phyloP scores from a whole-genome alignment of 1,284 basidiomycete species.

The Leucoagaricus sp. region DNA sequence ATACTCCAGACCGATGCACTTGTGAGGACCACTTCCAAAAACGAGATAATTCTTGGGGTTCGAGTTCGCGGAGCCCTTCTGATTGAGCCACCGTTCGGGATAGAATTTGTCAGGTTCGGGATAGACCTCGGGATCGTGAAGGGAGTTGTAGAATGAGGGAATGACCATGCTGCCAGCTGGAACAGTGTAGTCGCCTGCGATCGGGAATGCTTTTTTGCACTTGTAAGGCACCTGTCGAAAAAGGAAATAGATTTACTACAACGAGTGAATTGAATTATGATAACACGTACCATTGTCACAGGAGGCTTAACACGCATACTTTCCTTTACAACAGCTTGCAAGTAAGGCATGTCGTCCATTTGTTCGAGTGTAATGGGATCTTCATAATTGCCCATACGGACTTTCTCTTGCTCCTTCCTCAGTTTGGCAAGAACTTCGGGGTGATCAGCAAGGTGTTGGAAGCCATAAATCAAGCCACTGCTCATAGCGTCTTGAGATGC shows the following conservation, averaged over 20 bases:
- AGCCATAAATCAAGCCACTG: constrained; percentile 88
- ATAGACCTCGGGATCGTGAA: constrained; percentile 90
- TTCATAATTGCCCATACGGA: constrained; percentile 81
- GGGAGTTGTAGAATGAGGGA: constrained; percentile 93
- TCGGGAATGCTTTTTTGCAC: constrained; percentile 88
- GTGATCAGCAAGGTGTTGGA: constrained; percentile 95
- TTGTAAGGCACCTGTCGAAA: constrained; percentile 84
- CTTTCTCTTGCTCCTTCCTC: constrained; percentile 86
- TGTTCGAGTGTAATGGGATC: constrained; percentile 87
- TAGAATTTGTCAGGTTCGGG: constrained; percentile 83
- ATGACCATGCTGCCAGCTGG: constrained; percentile 94
- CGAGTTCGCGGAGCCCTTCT: constrained; percentile 76
- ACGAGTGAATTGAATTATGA: not conserved
- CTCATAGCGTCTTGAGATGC: constrained; percentile 99
- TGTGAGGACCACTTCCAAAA: constrained; percentile 93
- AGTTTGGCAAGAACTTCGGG: constrained; percentile 91
- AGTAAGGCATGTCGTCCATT: constrained; percentile 92
- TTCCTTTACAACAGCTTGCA: constrained; percentile 92
- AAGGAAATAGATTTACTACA: constrained; percentile 18
- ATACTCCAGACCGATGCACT: constrained; percentile 94
- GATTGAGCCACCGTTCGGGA: constrained; percentile 94
- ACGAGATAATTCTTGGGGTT: constrained; percentile 97
- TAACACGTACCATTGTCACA: constrained; percentile 78
- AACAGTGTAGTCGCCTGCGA: constrained; percentile 88
- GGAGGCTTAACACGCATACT: constrained; percentile 89